Evolutionary conservation across 176 grass and related monocot genomes (phyloP), one percentile per base, ranked within the genome.

Genomic region (Carex parvula): DNA sequence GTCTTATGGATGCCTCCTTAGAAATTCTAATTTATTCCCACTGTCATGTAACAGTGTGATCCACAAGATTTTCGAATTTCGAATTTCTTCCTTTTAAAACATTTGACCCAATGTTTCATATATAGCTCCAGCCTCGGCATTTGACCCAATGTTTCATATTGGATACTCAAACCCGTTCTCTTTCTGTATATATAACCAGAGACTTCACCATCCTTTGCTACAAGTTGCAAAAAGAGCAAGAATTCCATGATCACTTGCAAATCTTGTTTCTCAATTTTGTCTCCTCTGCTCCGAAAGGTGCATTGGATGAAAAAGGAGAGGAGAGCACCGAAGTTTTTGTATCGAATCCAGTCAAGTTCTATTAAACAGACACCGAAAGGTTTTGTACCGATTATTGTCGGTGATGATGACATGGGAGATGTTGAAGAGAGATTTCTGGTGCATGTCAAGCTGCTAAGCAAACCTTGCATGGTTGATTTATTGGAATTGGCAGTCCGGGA

Each of bases 341-440:
- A 71, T 22, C 68, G 44, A 46, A 44, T 71, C 18, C 18, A 21
- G 2, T 20, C 39, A 21, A 71, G 33, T 20, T 21, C 5, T 1
- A 71, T 21, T n/a, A n/a, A 46, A 5, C 79, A 21, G 56, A 81
- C 63, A 0, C 85, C 73, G 0, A 88, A 86, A 83, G 91, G 93
- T 3, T 91, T 86, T 11, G 17, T 92, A 9, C 89, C 91, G 0
- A 73, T 96, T 68, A 20, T 91, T 26, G 80, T 89, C 0, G 57
- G 79, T 0, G 13, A 26, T 5, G 81, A 69, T 11, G 62, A 59
- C 8, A 52, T 0, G 0, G 10, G 54, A 1, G 67, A 21, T 16
- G 70, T 6, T 3, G 84, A 58, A 44, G 79, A 97, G 83, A 89
- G 85, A 4, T 77, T 97, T 79, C n/a, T 87, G 82, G 90, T 97